Evolutionary conservation across 768 basidiomycete species (phyloP).

Genomic region (Pisolithus microcarpus): DNA sequence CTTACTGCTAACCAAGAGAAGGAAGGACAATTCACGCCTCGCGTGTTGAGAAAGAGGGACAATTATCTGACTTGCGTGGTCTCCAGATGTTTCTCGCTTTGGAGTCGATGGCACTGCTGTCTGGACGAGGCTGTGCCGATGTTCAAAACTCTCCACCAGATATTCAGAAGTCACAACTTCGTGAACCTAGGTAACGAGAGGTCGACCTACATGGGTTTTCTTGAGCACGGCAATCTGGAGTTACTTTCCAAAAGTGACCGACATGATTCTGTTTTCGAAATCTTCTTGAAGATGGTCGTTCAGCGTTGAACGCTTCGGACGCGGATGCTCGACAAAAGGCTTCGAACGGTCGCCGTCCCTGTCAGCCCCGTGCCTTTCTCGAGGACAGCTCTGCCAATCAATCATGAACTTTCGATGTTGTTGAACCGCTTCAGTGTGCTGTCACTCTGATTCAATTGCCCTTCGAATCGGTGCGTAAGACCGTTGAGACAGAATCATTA

Average conservation of each 20-base stretch:
- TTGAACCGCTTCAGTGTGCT: conserved; percentile 56
- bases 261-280: conserved; percentile 65
- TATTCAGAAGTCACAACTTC: conserved; percentile 74
- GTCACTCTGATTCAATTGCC: conserved; percentile 41
- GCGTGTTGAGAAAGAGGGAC: conserved; percentile 50
- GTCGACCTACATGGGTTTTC: conserved; percentile 66
- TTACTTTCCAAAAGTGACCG: conserved; percentile 44
- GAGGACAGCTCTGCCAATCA: conserved; percentile 41
- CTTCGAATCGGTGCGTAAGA: conserved; percentile 46
- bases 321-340: conserved; percentile 29
- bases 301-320: conserved; percentile 26
- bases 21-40: conserved; percentile 34
- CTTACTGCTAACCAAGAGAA: conserved; percentile 41
- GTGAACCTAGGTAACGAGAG: conserved; percentile 57
- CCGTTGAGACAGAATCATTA: conserved; percentile 37
- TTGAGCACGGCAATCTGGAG: conserved; percentile 46
- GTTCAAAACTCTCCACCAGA: conserved; percentile 57
- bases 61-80: conserved; percentile 63
- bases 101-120: conserved; percentile 71
- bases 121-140: conserved; percentile 49
- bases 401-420: conserved; percentile 61
- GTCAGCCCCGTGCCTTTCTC: conserved; percentile 63
- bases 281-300: conserved; percentile 78
- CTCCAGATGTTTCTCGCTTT: conserved; percentile 67
- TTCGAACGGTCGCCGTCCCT: conserved; percentile 53